Evolutionary conservation across 805 yeast species (phyloP).

Genomic region (Lachancea lanzarotensis): DNA sequence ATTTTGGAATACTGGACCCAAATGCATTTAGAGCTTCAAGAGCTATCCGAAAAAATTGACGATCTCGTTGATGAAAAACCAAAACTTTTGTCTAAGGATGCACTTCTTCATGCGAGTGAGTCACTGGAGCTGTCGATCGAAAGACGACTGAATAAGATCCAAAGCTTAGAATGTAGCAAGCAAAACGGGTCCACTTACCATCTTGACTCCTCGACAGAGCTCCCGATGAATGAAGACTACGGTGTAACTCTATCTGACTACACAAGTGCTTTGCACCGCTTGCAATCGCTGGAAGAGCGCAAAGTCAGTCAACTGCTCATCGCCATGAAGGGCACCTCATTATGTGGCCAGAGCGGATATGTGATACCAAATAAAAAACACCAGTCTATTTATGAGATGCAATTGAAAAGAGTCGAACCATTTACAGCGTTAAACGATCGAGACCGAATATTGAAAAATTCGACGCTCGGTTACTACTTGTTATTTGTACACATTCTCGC

Average conservation of each 20-base stretch:
- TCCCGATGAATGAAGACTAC: conserved; percentile 18
- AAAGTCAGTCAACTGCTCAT: conserved; percentile 17
- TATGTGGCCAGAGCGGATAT: conserved; percentile 14
- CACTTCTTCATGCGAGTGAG: background rate
- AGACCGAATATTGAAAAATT: conserved; percentile 13
- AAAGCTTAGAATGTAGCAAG: background rate
- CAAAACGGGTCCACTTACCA: background rate
- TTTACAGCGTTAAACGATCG: conserved; percentile 8
- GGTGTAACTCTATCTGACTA: conserved; percentile 23
- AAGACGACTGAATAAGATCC: background rate
- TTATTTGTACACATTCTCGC: conserved; percentile 21
- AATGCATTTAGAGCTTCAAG: conserved; percentile 15
- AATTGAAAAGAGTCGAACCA: background rate
- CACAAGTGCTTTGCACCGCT: conserved; percentile 14
- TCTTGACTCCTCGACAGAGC: background rate
- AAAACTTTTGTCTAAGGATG: background rate
- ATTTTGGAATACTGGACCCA: conserved; percentile 24
- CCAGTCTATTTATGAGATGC: background rate
- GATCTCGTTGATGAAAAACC: background rate
- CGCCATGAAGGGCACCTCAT: conserved; percentile 12
- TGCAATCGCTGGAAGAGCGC: conserved; percentile 13
- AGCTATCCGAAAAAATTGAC: conserved; percentile 15
- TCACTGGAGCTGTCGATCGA: background rate
- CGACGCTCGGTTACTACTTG: conserved; percentile 26
- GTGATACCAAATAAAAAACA: conserved; percentile 6